Conservation (phyloP, 2,329 filamentous ascomycete species). For the Onygenales sp. region DNA sequence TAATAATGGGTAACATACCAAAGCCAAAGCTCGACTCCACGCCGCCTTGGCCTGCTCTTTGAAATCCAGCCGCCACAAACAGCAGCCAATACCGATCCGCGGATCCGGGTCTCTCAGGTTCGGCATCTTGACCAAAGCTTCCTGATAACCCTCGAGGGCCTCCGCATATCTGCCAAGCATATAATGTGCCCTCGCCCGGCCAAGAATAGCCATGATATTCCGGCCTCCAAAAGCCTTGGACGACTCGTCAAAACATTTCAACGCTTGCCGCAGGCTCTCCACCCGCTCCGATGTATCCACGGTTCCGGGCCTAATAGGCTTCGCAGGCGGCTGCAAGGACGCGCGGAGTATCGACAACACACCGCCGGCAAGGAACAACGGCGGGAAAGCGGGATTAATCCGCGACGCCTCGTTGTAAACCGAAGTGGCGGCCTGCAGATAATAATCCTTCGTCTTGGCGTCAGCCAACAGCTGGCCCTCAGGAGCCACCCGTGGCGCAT, state of each 20-base stretch:
- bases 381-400: constrained; percentile 85
- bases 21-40: constrained; percentile 79
- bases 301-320: constrained; percentile 50
- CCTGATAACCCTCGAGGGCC: constrained; percentile 75
- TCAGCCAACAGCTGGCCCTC: constrained; percentile 60
- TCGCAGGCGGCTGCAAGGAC: constrained; percentile 69
- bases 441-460: constrained; percentile 84
- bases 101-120: constrained; percentile 87
- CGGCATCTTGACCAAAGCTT: constrained; percentile 75
- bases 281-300: constrained; percentile 60
- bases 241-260: constrained; percentile 93
- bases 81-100: constrained; percentile 90
- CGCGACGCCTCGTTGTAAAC: constrained; percentile 92
- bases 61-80: constrained; percentile 92
- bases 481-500: constrained; percentile 58
- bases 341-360: constrained; percentile 82
- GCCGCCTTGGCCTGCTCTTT: constrained; percentile 85
- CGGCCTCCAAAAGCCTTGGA: constrained; percentile 72
- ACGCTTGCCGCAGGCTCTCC: constrained; percentile 72
- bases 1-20: constrained; percentile 39
- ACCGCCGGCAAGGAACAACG: constrained; percentile 82
- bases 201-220: constrained; percentile 88
- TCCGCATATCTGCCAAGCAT: constrained; percentile 80
- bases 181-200: constrained; percentile 77
- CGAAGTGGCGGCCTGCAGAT: constrained; percentile 79